Percentiles rank a stretch among this genome's conserved stretches.
phyloP scores from a whole-genome alignment of 2,329 filamentous ascomycete species.

The Domatiomyces globalis region DNA sequence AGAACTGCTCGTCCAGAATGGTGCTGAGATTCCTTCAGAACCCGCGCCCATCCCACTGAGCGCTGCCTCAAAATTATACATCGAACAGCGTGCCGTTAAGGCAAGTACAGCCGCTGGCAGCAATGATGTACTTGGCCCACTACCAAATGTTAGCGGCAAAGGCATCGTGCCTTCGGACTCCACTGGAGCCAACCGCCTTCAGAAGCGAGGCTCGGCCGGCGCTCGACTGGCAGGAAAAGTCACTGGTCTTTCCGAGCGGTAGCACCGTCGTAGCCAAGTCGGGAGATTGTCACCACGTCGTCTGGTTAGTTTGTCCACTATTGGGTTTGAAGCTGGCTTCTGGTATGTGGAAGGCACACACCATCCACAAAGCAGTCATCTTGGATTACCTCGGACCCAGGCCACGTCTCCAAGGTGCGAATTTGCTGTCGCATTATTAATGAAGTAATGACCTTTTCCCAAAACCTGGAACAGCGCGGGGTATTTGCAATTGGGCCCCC shows the following conservation, averaged over 20 bases:
- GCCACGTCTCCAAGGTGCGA: background rate
- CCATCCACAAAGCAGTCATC: background rate
- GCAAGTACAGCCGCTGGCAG: conserved; percentile 30
- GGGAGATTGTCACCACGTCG: background rate
- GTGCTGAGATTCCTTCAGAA: conserved; percentile 65
- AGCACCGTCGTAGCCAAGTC: conserved; percentile 14
- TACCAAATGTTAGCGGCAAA: conserved; percentile 39
- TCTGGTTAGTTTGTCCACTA: background rate
- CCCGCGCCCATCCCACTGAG: conserved; percentile 75
- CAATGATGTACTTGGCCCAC: conserved; percentile 46
- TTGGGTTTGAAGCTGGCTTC: background rate
- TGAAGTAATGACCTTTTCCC: background rate
- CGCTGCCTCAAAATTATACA: conserved; percentile 62
- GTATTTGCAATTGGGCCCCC: no score
- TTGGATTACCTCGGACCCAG: background rate
- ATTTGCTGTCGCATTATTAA: background rate
- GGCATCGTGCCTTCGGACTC: conserved; percentile 14
- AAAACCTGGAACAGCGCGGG: background rate
- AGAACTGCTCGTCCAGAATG: conserved; percentile 84
- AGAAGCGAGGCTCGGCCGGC: conserved; percentile 67
- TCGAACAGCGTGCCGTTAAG: conserved; percentile 55
- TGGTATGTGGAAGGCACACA: background rate
- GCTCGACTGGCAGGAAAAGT: conserved; percentile 47
- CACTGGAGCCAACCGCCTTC: conserved; percentile 38
- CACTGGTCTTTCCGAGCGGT: conserved; percentile 31